Conservation (phyloP, 176 grass and related monocot genomes). For the Poa annua region DNA sequence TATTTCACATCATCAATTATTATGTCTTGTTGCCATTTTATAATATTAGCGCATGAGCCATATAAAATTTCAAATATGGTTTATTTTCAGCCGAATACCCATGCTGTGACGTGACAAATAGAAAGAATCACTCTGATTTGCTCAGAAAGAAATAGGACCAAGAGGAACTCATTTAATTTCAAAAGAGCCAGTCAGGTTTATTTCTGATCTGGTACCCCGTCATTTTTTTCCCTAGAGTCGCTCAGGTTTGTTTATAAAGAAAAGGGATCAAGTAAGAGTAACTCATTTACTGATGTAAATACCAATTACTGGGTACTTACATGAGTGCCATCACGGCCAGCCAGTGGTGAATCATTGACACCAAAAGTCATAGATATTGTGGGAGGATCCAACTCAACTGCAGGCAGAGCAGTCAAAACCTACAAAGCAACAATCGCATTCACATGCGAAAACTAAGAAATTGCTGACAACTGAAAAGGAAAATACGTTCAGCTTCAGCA, state of each 20-base stretch:
- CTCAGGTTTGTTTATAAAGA: neutral
- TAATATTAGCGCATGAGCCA: neutral
- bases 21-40: constrained; percentile 14
- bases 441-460: constrained; percentile 2
- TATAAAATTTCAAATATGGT: neutral
- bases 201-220: neutral
- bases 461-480: constrained; percentile 34
- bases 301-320: constrained; percentile 61
- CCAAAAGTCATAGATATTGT: constrained; percentile 99
- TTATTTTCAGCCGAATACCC: neutral
- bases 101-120: constrained; percentile 13
- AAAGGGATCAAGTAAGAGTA: neutral
- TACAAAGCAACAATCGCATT: constrained; percentile 48
- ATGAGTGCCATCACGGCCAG: constrained; percentile 89
- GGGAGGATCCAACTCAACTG: constrained; percentile 93
- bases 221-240: neutral
- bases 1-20: constrained; percentile 13
- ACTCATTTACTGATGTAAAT: neutral
- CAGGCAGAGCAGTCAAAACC: constrained; percentile 88
- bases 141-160: neutral
- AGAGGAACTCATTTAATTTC: constrained; percentile 22
- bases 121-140: constrained; percentile 21
- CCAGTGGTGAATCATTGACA: constrained; percentile 94
- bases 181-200: constrained; percentile 7
- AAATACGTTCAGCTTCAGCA: constrained; percentile 2